phyloP scores from a whole-genome alignment of 139 green algal species.

The Volvox reticuliferus region DNA sequence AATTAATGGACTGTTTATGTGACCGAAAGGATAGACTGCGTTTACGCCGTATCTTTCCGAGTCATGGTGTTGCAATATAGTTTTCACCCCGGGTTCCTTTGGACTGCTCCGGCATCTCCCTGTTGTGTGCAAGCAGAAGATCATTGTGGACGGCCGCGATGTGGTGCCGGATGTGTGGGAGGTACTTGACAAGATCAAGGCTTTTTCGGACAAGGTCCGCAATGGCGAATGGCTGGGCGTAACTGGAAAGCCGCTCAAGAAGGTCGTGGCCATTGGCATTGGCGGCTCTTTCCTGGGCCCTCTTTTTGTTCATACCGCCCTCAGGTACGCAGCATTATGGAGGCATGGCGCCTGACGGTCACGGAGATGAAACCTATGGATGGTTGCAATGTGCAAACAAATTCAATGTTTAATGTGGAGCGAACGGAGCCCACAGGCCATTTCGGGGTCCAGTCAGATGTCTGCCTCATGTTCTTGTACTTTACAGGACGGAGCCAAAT shows the following conservation, averaged over 20 bases:
- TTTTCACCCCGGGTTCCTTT: too few species aligned
- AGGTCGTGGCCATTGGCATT: slow-evolving; percentile 98
- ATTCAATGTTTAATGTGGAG: too few species aligned
- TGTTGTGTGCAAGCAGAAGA: slow-evolving; percentile 64
- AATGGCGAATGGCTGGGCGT: slow-evolving; percentile 91
- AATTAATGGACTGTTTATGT: too few species aligned
- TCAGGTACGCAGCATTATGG: slow-evolving; percentile 64
- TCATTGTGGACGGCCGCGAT: slow-evolving; percentile 89
- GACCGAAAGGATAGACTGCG: too few species aligned
- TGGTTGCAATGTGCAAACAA: too few species aligned
- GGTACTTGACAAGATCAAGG: slow-evolving; percentile 99
- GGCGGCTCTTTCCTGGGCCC: slow-evolving; percentile 97
- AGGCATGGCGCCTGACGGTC: too few species aligned
- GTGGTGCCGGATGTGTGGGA: slow-evolving; percentile 97
- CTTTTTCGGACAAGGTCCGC: slow-evolving; percentile 92
- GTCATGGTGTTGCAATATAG: too few species aligned
- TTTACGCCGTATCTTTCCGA: too few species aligned
- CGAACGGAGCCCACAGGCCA: too few species aligned
- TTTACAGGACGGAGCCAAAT: slow-evolving; percentile 69
- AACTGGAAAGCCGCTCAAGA: slow-evolving; percentile 96
- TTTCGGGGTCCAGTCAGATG: too few species aligned
- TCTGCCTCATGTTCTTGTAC: background rate
- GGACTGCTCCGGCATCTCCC: too few species aligned
- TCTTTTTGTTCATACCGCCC: slow-evolving; percentile 98
- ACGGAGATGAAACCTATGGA: too few species aligned